Evolutionary conservation across 176 grass and related monocot species (phyloP), one percentile per base, ranked within the genome.

Genomic region (Eleusine coracana): DNA sequence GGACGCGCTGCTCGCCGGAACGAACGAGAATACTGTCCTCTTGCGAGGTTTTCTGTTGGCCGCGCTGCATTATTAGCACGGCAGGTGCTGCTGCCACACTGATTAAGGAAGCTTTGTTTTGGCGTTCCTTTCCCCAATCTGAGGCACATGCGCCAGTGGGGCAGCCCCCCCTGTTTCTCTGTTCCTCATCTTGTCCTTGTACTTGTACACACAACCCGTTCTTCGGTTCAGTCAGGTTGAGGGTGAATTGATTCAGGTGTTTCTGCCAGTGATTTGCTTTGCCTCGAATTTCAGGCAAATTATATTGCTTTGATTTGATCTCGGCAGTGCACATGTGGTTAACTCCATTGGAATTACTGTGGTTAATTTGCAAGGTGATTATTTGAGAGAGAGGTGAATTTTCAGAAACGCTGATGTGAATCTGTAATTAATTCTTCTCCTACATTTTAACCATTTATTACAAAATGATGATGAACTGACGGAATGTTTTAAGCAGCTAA

Each of bases 1-100:
- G 67, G 15, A 15, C 46, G 61, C 2, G 77, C 63, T 69, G 28
- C 60, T 67, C 36, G 23, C 48, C 21, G 56, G 23, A 50, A 79
- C 58, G 12, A 52, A 17, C 13, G 50, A 16, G 50, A 16, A 15
- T 52, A 13, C 55, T 84, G 62, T 54, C 42, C 11, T 40, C 39
- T 60, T 82, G 72, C 86, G 83, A 49, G 49, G 48, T 77, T 82
- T 82, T 89, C 73, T 82, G 83, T 86, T 89, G 73, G 73, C 12
- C 55, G 17, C 61, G 54, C 61, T 38, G 45, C 18, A 89, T 81
- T 81, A 65, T 89, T 77, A 70, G 64, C 27, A 34, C 10, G 25
- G 42, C 52, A 80, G 60, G 36, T 50, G 78, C 37, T 88, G 86
- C 74, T 78, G 74, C 67, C 74, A 21, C 41, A 81, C 63, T 71